Conservation (phyloP, 768 basidiomycete species). For the Leccinum arenicola region DNA sequence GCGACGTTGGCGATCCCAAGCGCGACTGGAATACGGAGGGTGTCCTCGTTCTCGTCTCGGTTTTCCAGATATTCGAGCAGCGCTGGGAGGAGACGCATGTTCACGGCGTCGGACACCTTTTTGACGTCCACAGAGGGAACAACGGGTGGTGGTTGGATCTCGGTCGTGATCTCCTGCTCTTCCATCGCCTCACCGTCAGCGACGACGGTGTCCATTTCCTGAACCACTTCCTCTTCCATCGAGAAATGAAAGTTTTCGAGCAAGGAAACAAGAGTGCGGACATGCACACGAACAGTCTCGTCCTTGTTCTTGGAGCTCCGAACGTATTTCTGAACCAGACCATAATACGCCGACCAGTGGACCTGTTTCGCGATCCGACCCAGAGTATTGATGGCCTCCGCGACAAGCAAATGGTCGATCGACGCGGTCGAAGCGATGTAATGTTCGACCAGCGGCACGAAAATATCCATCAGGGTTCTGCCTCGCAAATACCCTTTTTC, state of each 20-base stretch:
- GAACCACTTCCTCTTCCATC: constrained; percentile 56
- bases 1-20: constrained; percentile 86
- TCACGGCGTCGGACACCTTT: constrained; percentile 73
- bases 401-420: constrained; percentile 80
- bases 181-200: constrained; percentile 30
- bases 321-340: constrained; percentile 78
- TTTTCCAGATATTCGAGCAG: constrained; percentile 81
- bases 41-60: constrained; percentile 80
- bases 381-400: constrained; percentile 80
- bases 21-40: constrained; percentile 83
- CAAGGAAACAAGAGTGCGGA: constrained; percentile 81
- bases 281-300: constrained; percentile 45
- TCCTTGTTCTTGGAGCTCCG: constrained; percentile 54
- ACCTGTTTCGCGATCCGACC: constrained; percentile 77
- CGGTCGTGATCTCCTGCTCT: constrained; percentile 18
- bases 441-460: constrained; percentile 83
- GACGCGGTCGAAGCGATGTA: constrained; percentile 48
- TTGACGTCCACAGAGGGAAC: constrained; percentile 18
- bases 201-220: constrained; percentile 29
- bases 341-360: constrained; percentile 81
- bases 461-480: constrained; percentile 71
- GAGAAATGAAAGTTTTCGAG: constrained; percentile 92
- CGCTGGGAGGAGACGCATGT: constrained; percentile 69
- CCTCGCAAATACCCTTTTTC: constrained; percentile 64
- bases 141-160: constrained; percentile 10